These are phyloP conservation scores for Leptodermis oblonga DNA, from an alignment of 257 asterid species.

Conservation along the genomic window DNA sequence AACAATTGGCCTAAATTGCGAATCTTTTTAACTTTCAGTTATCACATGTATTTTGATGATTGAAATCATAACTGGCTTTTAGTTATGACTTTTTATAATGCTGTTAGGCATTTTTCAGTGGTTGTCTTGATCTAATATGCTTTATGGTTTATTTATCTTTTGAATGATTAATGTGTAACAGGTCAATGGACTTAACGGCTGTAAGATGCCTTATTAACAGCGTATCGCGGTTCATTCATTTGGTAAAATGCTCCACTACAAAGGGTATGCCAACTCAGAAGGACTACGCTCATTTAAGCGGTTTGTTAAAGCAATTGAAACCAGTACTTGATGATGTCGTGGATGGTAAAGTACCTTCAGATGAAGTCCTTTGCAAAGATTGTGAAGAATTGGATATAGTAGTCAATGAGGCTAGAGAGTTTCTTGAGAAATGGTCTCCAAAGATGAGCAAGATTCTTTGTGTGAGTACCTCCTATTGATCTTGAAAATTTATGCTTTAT, in stretches of 20 bases:
- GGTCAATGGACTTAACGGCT: constrained; percentile 74
- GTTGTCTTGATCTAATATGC: too few relatives aligned
- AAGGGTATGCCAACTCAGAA: constrained; percentile 61
- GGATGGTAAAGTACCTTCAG: constrained; percentile 39
- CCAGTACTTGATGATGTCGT: constrained; percentile 59
- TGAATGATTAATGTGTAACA: constrained; percentile 21
- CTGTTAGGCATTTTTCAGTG: background rate
- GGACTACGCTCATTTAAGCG: constrained; percentile 50
- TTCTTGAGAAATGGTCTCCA: constrained; percentile 88
- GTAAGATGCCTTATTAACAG: constrained; percentile 79
- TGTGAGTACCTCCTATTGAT: constrained; percentile 47
- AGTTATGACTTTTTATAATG: background rate
- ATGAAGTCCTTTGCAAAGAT: constrained; percentile 45
- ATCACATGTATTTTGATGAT: background rate
- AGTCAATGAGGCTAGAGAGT: constrained; percentile 79
- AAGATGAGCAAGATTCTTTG: constrained; percentile 82
- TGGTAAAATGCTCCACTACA: constrained; percentile 57
- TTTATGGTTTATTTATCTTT: background rate
- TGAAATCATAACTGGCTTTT: constrained; percentile 2
- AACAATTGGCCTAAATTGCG: background rate
- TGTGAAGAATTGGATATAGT: constrained; percentile 77
- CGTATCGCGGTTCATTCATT: constrained; percentile 83
- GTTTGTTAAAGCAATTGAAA: constrained; percentile 64
- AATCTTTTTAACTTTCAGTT: background rate
- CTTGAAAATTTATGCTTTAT: background rate